Base-by-base conservation (phyloP, 805 yeast species). In the Wickerhamiella occidentalis region DNA sequence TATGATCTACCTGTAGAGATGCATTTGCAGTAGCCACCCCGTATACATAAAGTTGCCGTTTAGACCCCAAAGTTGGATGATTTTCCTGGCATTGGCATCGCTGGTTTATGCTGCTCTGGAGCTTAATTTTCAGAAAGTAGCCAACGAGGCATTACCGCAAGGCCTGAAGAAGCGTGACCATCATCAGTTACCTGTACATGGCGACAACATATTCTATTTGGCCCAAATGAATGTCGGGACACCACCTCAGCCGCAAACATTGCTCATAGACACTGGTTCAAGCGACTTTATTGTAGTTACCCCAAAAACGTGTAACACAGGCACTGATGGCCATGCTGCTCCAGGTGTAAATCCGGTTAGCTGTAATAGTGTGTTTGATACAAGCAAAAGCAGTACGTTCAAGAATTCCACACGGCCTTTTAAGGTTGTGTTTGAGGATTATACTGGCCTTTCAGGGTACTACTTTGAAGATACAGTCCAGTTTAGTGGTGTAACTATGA, bases 261-360 rank as follows among this genome's bases (percentile, higher is more conserved):
- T 80, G 11, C 60, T 79, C 25, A 61, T 82, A 9, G 48, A 44
- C 29, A 81, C 87, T 2, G 87, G 87, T 2, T 80, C 86, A 0
- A 73, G 83, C 0, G 87, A 81, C 59, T 59, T 80, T 40, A 79
- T 83, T 82, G 73, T 80, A 28, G 67, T 71, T 85, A 1, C 64
- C 80, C 45, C 79, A 66, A 58, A 18, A 9, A 33, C 23, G 12
- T 42, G 45, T 30, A 44, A 44, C 22, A 30, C 47, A 2, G 29
- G 30, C 6, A 9, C 17, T n/a, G 40, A 44, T 2, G 47, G 47
- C 22, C 18, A 7, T 33, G 47, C 22, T 15, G 29, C 40, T 21
- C 18, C 40, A 2, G 26, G 26, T 3, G 30, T 12, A 5, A 15
- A 12, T 17, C 30, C 29, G 3, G 21, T 30, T 30, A 15, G 13